Percentiles rank a stretch among this genome's conserved stretches.
These are phyloP conservation scores for Boletus sp. DNA, from an alignment of 768 basidiomycete species.

Conservation along the genomic window DNA sequence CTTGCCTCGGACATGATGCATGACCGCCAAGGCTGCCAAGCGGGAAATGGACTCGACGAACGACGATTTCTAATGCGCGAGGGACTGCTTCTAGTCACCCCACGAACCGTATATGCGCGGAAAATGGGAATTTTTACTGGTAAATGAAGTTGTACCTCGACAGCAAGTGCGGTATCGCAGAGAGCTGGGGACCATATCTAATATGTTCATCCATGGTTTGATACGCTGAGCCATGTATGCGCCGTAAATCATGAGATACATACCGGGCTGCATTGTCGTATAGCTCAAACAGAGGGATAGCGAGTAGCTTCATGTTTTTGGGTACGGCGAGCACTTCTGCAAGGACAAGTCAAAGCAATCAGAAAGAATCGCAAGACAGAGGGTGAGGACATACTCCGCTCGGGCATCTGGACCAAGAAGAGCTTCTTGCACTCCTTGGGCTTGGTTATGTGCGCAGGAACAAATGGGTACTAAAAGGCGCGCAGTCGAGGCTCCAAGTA, in stretches of 20 bases:
- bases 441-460: conserved; percentile 93
- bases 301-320: conserved; percentile 97
- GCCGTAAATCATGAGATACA: conserved; percentile 8
- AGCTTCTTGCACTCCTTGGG: conserved; percentile 98
- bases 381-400: conserved; percentile 62
- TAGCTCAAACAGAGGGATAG: conserved; percentile 93
- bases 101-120: neutral
- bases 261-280: conserved; percentile 95
- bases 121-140: conserved; percentile 38
- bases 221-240: neutral
- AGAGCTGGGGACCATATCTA: conserved; percentile 89
- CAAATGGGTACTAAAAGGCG: conserved; percentile 74
- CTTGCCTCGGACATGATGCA: neutral
- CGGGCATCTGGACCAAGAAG: conserved; percentile 93
- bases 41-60: neutral
- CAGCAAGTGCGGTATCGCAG: conserved; percentile 88
- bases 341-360: neutral
- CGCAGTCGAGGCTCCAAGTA: neutral
- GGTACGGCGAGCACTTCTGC: conserved; percentile 95
- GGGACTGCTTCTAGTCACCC: neutral
- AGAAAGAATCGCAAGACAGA: neutral
- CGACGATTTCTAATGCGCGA: neutral
- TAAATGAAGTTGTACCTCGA: conserved; percentile 86
- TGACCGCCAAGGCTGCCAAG: neutral
- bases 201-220: neutral